phyloP scores from a whole-genome alignment of 2,329 filamentous ascomycete species.

The Triangularia verruculosa region DNA sequence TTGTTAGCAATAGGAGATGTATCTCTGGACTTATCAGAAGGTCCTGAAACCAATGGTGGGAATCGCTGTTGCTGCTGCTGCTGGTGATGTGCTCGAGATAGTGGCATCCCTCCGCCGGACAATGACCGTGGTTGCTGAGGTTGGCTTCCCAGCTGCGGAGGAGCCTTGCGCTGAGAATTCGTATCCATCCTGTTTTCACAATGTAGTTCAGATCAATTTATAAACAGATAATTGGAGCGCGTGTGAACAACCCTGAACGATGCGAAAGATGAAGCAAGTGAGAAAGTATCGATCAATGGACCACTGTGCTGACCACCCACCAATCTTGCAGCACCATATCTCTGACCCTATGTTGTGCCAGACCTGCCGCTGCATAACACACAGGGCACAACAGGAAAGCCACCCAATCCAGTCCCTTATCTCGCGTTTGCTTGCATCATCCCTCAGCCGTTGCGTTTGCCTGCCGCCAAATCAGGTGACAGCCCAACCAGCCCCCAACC shows the following conservation, averaged over 20 bases:
- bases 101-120: background rate
- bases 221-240: background rate
- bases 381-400: background rate
- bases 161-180: constrained; percentile 11
- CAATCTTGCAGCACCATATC: background rate
- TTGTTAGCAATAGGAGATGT: background rate
- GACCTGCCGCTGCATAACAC: background rate
- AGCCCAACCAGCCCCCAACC: background rate
- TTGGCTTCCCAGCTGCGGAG: background rate
- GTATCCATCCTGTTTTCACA: background rate
- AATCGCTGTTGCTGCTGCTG: background rate
- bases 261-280: too few species aligned
- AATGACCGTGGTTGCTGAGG: constrained; percentile 6
- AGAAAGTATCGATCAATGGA: background rate
- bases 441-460: background rate
- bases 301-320: background rate
- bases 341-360: background rate
- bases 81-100: background rate
- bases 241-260: too few species aligned
- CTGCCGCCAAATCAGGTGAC: background rate
- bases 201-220: background rate
- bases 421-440: background rate
- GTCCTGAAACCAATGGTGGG: background rate
- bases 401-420: background rate
- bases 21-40: background rate